phyloP scores from a whole-genome alignment of 257 asterid species.

The Dorcoceras hygrometricum region DNA sequence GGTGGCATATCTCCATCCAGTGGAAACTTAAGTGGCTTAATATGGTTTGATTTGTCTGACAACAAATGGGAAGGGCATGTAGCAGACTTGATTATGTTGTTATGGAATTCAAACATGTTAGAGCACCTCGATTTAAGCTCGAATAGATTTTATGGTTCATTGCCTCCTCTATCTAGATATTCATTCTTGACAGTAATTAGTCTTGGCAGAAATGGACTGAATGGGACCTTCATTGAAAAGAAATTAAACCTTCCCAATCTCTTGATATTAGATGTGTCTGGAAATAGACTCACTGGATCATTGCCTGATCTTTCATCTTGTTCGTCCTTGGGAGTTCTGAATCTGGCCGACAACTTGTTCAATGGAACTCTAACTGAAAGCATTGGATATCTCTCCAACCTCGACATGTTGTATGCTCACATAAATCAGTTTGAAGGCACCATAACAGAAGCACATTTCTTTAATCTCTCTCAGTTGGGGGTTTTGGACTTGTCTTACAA shows the following conservation, averaged over 20 bases:
- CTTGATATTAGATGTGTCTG: conserved; percentile 7
- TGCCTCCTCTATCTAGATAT: conserved; percentile 24
- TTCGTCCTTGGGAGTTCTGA: conserved; percentile 19
- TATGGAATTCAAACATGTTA: conserved; percentile 2
- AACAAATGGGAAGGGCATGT: conserved; percentile 15
- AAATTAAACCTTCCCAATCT: conserved; percentile 13
- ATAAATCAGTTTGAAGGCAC: conserved; percentile 21
- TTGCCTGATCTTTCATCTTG: conserved; percentile 24
- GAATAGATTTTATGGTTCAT: conserved; percentile 22
- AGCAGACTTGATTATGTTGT: conserved; percentile 1
- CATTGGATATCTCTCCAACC: conserved; percentile 24
- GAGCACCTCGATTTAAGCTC: conserved; percentile 16
- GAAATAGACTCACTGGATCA: conserved; percentile 17
- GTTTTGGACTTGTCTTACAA: conserved; percentile 22
- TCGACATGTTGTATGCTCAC: background rate
- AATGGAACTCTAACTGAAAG: conserved; percentile 19
- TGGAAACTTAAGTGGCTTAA: conserved; percentile 16
- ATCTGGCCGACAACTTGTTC: conserved; percentile 11
- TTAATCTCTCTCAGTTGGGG: conserved; percentile 20
- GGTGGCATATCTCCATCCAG: conserved; percentile 6
- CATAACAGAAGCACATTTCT: conserved; percentile 23
- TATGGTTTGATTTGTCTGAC: background rate
- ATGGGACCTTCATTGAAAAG: conserved; percentile 20
- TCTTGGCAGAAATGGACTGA: conserved; percentile 12
- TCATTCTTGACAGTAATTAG: conserved; percentile 8